Percentiles rank a stretch among this genome's conserved stretches.
These are phyloP conservation scores for Ascobolus immersus DNA, from an alignment of 495 filamentous ascomycete species.

Conservation along the genomic window DNA sequence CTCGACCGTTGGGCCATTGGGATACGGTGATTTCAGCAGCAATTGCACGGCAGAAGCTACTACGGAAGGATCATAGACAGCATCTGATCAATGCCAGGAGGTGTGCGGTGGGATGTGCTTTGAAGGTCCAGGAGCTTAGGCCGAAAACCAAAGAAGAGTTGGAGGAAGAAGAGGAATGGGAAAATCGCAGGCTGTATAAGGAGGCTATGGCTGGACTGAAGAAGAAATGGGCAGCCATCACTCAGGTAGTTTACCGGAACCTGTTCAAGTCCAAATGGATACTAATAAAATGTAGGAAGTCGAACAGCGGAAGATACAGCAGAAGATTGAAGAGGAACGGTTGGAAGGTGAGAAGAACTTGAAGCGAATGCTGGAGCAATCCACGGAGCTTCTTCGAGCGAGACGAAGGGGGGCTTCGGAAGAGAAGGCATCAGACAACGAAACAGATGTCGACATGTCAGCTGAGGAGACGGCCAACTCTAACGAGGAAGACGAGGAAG, in stretches of 20 bases:
- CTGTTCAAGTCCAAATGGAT: background rate
- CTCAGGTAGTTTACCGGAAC: conserved; percentile 9
- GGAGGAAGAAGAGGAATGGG: conserved; percentile 26
- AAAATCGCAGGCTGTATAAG: conserved; percentile 14
- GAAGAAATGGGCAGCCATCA: conserved; percentile 16
- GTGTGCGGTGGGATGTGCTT: conserved; percentile 36
- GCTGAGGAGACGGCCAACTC: no score
- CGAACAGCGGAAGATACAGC: conserved; percentile 10
- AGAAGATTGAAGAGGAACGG: conserved; percentile 13
- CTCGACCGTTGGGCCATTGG: conserved; percentile 53
- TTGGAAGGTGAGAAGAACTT: conserved; percentile 14
- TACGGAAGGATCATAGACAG: conserved; percentile 47
- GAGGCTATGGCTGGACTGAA: conserved; percentile 13
- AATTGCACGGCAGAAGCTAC: conserved; percentile 47
- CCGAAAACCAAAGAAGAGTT: conserved; percentile 48
- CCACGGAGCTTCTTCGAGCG: conserved; percentile 14
- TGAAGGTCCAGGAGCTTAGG: conserved; percentile 19
- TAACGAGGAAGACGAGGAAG: conserved; percentile 22
- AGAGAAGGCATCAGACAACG: conserved; percentile 6
- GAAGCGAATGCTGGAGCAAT: conserved; percentile 15
- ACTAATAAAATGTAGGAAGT: conserved; percentile 9
- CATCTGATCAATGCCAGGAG: conserved; percentile 44
- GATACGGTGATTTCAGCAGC: conserved; percentile 69
- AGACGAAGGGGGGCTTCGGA: conserved; percentile 9
- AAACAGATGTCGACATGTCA: conserved; percentile 7